Percentiles rank a stretch among this genome's conserved stretches.
Evolutionary conservation across 1,284 basidiomycete genomes (phyloP).

Genomic region (Porogramme epimiltina): DNA sequence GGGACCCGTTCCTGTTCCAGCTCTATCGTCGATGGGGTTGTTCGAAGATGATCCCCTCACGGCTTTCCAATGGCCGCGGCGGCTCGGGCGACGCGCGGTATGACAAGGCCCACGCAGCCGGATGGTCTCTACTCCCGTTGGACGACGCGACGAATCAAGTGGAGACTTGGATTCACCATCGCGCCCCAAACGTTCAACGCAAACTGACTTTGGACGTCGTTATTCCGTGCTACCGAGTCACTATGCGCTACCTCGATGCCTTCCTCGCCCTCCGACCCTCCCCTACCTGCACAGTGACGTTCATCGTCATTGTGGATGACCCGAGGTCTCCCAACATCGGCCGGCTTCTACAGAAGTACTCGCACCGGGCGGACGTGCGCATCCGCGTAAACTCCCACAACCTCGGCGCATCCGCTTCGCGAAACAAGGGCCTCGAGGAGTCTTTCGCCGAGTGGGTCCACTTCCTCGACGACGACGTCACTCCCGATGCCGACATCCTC

Average conservation of each 20-base stretch:
- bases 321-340: conserved; percentile 41
- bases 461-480: conserved; percentile 63
- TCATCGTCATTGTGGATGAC: conserved; percentile 61
- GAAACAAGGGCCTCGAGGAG: conserved; percentile 50
- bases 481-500: conserved; percentile 46
- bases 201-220: conserved; percentile 55
- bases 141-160: conserved; percentile 40
- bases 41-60: conserved; percentile 44
- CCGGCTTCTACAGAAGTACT: conserved; percentile 38
- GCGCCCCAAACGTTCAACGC: conserved; percentile 27
- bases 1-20: conserved; percentile 59
- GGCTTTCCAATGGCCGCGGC: conserved; percentile 48
- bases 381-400: conserved; percentile 48
- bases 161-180: conserved; percentile 39
- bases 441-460: conserved; percentile 50
- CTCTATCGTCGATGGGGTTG: conserved; percentile 59
- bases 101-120: conserved; percentile 40
- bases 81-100: conserved; percentile 50
- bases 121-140: conserved; percentile 54
- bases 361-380: conserved; percentile 45
- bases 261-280: conserved; percentile 48
- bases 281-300: conserved; percentile 46
- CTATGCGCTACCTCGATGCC: conserved; percentile 41
- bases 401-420: conserved; percentile 48
- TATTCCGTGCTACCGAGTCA: conserved; percentile 59